Conservation (phyloP, 108 stramenopile species). For the Halocafeteria seosinensis region DNA sequence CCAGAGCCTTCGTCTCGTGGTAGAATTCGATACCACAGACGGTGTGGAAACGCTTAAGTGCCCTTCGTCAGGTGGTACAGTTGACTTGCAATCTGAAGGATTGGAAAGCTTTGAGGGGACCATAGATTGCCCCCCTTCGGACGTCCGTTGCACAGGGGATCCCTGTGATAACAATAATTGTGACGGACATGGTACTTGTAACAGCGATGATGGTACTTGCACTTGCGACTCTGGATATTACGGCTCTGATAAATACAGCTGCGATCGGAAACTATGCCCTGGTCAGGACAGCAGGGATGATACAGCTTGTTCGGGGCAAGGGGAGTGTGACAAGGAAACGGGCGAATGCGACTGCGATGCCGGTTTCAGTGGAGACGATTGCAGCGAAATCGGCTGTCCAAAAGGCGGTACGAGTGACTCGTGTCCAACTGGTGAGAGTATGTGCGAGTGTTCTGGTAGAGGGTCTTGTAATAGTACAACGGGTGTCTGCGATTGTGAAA, state of each 20-base stretch:
- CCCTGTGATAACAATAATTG: neutral
- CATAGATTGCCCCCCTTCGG: neutral
- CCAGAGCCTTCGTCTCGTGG: neutral
- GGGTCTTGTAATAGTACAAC: neutral
- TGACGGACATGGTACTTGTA: neutral
- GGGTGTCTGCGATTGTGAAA: no score
- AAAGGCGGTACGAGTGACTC: neutral
- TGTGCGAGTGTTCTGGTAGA: neutral
- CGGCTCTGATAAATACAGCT: neutral
- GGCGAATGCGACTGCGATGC: neutral
- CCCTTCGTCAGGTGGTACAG: neutral
- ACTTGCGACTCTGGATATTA: neutral
- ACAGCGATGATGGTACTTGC: neutral
- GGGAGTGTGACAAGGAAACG: neutral
- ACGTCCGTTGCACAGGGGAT: neutral
- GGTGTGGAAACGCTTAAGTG: neutral
- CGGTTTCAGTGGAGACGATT: neutral
- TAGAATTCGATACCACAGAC: neutral
- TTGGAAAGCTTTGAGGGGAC: neutral
- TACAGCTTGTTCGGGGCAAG: neutral
- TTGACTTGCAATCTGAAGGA: neutral
- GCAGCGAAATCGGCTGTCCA: neutral
- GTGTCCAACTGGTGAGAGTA: neutral
- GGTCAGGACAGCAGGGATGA: neutral
- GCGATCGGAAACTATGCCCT: neutral